phyloP scores from a whole-genome alignment of 805 yeast genomes.

The Yueomyces sinensis region DNA sequence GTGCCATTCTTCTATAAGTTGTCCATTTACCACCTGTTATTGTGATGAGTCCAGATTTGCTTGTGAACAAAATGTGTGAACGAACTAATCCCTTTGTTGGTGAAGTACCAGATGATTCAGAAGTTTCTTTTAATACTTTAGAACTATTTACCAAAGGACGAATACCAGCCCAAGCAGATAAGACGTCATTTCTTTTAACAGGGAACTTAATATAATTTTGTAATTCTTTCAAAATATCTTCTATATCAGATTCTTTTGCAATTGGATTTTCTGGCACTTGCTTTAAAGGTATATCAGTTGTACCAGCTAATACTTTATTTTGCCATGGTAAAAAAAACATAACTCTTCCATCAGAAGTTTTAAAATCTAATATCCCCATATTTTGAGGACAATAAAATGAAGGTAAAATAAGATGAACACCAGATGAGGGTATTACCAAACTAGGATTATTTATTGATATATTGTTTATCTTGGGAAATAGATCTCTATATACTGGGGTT shows the following conservation, averaged over 20 bases:
- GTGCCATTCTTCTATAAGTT: conserved; percentile 94
- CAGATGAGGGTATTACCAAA: conserved; percentile 90
- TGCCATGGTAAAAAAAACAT: conserved; percentile 98
- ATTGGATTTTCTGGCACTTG: conserved; percentile 62
- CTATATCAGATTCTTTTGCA: conserved; percentile 80
- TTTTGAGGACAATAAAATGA: conserved; percentile 82
- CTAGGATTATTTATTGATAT: conserved; percentile 33
- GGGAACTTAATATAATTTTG: conserved; percentile 84
- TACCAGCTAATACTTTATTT: conserved; percentile 91
- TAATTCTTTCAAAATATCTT: conserved; percentile 74
- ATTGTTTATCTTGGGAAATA: conserved; percentile 7
- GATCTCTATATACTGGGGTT: conserved; percentile 10
- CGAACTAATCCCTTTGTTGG: conserved; percentile 80
- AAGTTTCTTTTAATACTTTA: conserved; percentile 30
- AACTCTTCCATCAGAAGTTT: conserved; percentile 90
- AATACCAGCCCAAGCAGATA: conserved; percentile 95
- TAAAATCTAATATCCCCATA: conserved; percentile 82
- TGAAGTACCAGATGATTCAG: conserved; percentile 11
- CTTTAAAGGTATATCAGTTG: conserved; percentile 81
- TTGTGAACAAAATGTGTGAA: conserved; percentile 65
- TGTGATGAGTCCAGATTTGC: conserved; percentile 69
- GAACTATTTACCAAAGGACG: conserved; percentile 90
- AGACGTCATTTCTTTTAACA: conserved; percentile 78
- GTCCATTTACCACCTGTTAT: conserved; percentile 98
- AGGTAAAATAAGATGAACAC: conserved; percentile 86